These are phyloP conservation scores for Colletotrichum filicis DNA, from an alignment of 2,329 filamentous ascomycete species.

Conservation along the genomic window DNA sequence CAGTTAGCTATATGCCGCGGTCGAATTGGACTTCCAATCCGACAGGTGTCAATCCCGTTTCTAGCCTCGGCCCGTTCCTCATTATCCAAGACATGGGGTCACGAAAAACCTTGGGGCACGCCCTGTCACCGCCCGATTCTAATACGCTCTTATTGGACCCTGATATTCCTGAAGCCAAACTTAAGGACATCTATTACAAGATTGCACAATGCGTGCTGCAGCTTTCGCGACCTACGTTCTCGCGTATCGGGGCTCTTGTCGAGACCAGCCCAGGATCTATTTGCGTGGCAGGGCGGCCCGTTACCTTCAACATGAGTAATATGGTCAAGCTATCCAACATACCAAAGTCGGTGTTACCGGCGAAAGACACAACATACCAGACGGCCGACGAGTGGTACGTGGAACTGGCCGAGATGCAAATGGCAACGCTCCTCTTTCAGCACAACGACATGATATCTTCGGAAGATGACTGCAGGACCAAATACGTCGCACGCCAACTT, in stretches of 20 bases:
- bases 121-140: background rate
- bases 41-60: conserved; percentile 37
- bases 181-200: conserved; percentile 46
- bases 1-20: too few relatives aligned
- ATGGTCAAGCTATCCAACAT: conserved; percentile 44
- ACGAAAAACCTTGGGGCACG: conserved; percentile 34
- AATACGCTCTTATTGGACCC: background rate
- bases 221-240: conserved; percentile 46
- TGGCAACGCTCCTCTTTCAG: conserved; percentile 48
- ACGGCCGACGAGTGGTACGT: conserved; percentile 49
- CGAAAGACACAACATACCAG: conserved; percentile 37
- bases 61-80: conserved; percentile 41
- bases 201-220: conserved; percentile 53
- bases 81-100: conserved; percentile 40
- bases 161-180: conserved; percentile 42
- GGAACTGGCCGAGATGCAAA: conserved; percentile 49
- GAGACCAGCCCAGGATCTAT: conserved; percentile 40
- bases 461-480: conserved; percentile 46
- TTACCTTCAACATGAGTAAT: conserved; percentile 56
- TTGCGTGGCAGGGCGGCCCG: conserved; percentile 45
- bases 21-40: too few relatives aligned
- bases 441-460: conserved; percentile 46
- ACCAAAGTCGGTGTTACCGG: conserved; percentile 37
- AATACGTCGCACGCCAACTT: conserved; percentile 43
- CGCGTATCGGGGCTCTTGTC: conserved; percentile 51